Evolutionary conservation across 1,284 basidiomycete genomes (phyloP), one percentile per base, ranked within the genome.

Genomic region (Mycena citricolor): DNA sequence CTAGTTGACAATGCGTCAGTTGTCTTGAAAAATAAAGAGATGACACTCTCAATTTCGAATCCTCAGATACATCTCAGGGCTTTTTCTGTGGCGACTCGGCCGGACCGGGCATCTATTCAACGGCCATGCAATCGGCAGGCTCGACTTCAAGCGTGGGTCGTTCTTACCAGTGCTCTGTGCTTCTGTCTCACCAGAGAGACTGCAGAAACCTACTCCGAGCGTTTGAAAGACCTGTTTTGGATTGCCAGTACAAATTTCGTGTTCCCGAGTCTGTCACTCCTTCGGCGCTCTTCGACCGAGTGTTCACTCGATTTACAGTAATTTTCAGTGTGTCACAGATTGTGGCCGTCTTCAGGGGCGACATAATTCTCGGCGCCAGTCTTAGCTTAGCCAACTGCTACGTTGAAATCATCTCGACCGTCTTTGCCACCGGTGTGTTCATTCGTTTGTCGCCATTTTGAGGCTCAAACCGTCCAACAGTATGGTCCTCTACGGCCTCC

Each of bases 161-260:
- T 25, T 17, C 16, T 30, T 7, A 10, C n/a, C 23, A 21, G 24
- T 32, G 12, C 29, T 3, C 19, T 14, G 5, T 8, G 8, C 11
- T 35, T 7, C 14, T 43, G 17, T 5, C 13, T 17, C 5, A 6
- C 24, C 8, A 24, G 22, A 23, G 37, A 26, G 28, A 29, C 8
- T 32, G 6, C 26, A 49, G 36, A 23, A 8, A 44, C 42, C 10
- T 34, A 42, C 25, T 39, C 36, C 12, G 24, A 11, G 23, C 36
- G 16, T 20, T 6, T 43, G 13, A 34, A 33, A 23, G 36, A 7
- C 10, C 28, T 50, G 8, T 50, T 50, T 16, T 50, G 48, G 48
- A 50, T 50, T 20, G 34, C 48, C 13, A 41, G 26, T 19, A 50
- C 43, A 8, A 50, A 50, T 22, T 40, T 50, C 10, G 31, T 50